These are phyloP conservation scores for Anethum foeniculum DNA, from an alignment of 140 eudicot genomes.

Conservation along the genomic window DNA sequence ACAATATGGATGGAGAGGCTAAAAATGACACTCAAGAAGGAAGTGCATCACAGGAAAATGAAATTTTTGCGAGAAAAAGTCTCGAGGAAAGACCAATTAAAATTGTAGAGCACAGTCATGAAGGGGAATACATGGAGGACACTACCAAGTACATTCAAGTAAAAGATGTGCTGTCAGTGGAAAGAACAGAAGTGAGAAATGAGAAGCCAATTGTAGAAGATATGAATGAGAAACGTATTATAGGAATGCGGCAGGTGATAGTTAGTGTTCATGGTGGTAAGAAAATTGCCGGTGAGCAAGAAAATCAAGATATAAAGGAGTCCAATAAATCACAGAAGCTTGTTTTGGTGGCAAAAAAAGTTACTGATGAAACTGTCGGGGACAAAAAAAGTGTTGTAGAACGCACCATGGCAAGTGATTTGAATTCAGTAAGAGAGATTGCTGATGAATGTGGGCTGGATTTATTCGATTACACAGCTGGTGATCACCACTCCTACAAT, in stretches of 20 bases:
- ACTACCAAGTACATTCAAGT: slow-evolving; percentile 13
- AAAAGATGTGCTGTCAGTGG: slow-evolving; percentile 5
- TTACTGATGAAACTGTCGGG: slow-evolving; percentile 6
- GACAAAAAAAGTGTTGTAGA: neutral
- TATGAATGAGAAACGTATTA: neutral
- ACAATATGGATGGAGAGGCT: neutral
- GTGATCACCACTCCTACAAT: neutral
- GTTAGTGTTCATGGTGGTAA: slow-evolving; percentile 19
- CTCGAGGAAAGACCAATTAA: neutral
- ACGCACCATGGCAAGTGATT: slow-evolving; percentile 6
- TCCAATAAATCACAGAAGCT: neutral
- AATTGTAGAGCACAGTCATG: neutral
- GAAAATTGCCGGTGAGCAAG: slow-evolving; percentile 3
- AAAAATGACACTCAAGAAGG: neutral
- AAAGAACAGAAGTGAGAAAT: slow-evolving; percentile 8
- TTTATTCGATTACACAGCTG: slow-evolving; percentile 14
- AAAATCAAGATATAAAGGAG: neutral
- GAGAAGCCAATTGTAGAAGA: neutral
- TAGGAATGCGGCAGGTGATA: slow-evolving; percentile 8
- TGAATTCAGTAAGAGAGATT: slow-evolving; percentile 20
- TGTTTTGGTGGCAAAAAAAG: slow-evolving; percentile 12
- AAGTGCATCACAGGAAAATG: neutral
- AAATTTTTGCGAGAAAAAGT: neutral
- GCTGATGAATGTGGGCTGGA: slow-evolving; percentile 27
- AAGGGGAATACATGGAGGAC: slow-evolving; percentile 20